Conservation (phyloP, 805 yeast species). For the Metschnikowia lunata region DNA sequence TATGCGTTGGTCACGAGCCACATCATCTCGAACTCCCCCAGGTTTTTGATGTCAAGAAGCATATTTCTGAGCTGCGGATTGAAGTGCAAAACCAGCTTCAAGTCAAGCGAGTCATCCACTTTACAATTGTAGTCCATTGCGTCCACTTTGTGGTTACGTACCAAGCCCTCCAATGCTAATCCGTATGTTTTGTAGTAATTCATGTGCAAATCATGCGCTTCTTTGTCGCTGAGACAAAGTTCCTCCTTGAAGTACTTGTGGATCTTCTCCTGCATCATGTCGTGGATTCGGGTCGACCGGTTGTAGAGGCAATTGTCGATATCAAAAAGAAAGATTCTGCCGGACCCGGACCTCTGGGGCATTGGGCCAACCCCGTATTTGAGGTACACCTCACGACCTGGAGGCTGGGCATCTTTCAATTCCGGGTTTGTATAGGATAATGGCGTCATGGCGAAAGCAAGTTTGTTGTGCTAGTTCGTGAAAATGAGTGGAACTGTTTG, state of each 20-base stretch:
- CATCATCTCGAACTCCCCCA: conserved; percentile 57
- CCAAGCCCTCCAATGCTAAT: conserved; percentile 87
- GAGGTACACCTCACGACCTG: conserved; percentile 15
- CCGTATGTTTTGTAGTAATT: conserved; percentile 85
- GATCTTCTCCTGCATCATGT: conserved; percentile 81
- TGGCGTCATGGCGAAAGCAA: neutral
- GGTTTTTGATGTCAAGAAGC: conserved; percentile 41
- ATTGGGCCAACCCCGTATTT: conserved; percentile 20
- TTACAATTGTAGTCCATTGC: conserved; percentile 83
- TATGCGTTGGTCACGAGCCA: conserved; percentile 97
- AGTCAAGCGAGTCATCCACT: conserved; percentile 90
- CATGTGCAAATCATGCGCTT: conserved; percentile 67
- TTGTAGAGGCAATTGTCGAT: conserved; percentile 89
- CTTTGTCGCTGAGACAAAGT: conserved; percentile 59
- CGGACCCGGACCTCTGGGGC: conserved; percentile 9
- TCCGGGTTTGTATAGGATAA: conserved; percentile 15
- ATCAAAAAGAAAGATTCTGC: conserved; percentile 69
- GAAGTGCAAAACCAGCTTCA: conserved; percentile 71
- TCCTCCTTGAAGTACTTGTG: conserved; percentile 72
- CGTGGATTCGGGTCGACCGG: conserved; percentile 71
- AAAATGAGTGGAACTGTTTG: too few relatives aligned
- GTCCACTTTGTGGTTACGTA: conserved; percentile 64
- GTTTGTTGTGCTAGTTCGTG: too few relatives aligned
- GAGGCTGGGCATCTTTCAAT: conserved; percentile 5
- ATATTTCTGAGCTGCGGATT: conserved; percentile 50